phyloP scores from a whole-genome alignment of 768 basidiomycete genomes.

The Macrolepiota fuliginosa region DNA sequence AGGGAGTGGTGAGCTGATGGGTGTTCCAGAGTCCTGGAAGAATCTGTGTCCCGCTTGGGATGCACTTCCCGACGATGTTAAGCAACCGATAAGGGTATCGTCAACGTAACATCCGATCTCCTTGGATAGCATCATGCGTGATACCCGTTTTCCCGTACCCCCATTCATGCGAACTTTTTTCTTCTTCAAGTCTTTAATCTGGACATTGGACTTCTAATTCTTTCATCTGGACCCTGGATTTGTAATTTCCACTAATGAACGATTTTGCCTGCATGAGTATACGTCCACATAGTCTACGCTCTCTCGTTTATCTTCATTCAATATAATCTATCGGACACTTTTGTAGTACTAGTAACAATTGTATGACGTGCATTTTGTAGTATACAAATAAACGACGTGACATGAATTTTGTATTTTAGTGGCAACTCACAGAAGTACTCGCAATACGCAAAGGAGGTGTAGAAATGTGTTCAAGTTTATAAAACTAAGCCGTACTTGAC shows the following conservation, averaged over 20 bases:
- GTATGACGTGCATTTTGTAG: no score
- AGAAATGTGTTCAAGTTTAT: no score
- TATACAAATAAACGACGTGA: no score
- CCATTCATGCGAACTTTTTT: background rate
- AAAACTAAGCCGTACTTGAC: no score
- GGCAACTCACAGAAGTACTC: no score
- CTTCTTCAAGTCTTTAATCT: background rate
- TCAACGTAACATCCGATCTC: background rate
- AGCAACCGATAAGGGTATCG: background rate
- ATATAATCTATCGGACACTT: no score
- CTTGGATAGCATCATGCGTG: background rate
- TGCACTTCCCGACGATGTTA: conserved; percentile 10
- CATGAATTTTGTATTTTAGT: no score
- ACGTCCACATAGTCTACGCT: no score
- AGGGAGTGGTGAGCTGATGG: background rate
- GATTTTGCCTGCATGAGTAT: no score
- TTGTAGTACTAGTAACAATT: no score
- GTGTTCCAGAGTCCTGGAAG: conserved; percentile 17
- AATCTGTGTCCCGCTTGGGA: conserved; percentile 24
- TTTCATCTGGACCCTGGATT: background rate
- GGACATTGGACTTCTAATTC: background rate
- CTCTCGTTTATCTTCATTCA: no score
- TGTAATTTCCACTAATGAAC: background rate
- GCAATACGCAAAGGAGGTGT: no score
- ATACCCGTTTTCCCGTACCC: background rate